Base-by-base conservation (phyloP, 805 yeast genomes). In the Lipomyces anomalus region DNA sequence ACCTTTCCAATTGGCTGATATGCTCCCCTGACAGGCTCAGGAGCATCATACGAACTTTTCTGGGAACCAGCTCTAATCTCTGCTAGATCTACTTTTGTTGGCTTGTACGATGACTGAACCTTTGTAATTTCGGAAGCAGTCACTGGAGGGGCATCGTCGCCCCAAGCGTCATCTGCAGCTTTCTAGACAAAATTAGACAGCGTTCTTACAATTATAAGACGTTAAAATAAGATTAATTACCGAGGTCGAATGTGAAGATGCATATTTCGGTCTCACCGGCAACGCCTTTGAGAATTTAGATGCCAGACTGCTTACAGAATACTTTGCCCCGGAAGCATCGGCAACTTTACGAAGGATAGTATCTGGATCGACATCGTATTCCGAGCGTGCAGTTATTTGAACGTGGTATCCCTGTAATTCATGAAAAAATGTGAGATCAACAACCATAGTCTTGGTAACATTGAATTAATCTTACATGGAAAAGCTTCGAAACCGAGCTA, bases 281-380 rank as follows among this genome's bases (percentile, higher is more conserved):
- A 51, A 52, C 36, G 73, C 48, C 33, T 43, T 50, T 11, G 47
- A 38, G 29, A 48, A 47, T 23, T 35, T 42, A 22, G 49, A 13
- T 43, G 52, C 56, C 17, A 52, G 46, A 22, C 38, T 41, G 6
- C 45, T 40, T 44, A 78, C 76, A 3, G 92, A 81, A 68, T 92
- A 92, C 61, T 95, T 80, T 16, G 98, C 95, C 58, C 98, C 98
- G 1, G 97, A 84, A 28, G 97, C 96, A 55, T 86, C 83, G 53
- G 85, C 80, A 40, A 92, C 80, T 53, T 86, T 80, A 36, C 78
- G 72, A 56, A 87, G 64, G 47, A 92, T 75, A 48, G 84, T 94
- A 22, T 73, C 73, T 36, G 84, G 83, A 57, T 86, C 84, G 62
- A 94, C 73, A 64, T 92, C 98, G 60, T 88, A 95, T 35, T 76